Conservation (phyloP, 805 yeast species). For the Candida stauntonica region DNA sequence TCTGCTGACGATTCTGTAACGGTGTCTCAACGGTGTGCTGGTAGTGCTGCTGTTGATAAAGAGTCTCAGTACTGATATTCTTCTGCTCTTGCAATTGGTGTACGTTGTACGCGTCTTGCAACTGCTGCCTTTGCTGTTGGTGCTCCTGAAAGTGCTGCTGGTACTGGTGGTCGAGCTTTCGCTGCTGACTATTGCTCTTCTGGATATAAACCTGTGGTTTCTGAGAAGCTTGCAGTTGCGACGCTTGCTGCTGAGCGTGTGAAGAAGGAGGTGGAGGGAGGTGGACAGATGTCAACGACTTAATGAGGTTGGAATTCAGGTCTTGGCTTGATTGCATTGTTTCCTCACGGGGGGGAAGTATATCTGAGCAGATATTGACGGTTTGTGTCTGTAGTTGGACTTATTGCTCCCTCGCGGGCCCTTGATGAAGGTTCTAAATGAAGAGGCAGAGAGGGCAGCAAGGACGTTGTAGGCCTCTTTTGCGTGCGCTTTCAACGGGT, state of each 20-base stretch:
- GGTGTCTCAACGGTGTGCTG: slow-evolving; percentile 2
- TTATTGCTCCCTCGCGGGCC: not conserved
- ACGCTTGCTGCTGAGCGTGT: slow-evolving; percentile 1
- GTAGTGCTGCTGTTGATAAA: not conserved
- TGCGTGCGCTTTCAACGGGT: not conserved
- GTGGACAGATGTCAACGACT: slow-evolving; percentile 36
- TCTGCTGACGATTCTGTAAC: slow-evolving; percentile 1
- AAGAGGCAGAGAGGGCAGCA: not conserved
- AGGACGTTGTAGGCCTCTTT: not conserved
- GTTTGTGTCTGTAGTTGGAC: not conserved
- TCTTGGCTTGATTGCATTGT: slow-evolving; percentile 25
- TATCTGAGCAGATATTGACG: not conserved
- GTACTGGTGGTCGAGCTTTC: no score
- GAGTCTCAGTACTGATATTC: not conserved
- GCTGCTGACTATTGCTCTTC: no score
- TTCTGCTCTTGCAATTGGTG: not conserved
- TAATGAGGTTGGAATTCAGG: slow-evolving; percentile 31
- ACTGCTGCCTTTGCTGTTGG: not conserved
- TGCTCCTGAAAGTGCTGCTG: not conserved
- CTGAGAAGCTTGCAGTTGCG: not conserved
- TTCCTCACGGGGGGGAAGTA: not conserved
- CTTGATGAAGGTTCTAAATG: not conserved
- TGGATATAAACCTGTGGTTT: not conserved
- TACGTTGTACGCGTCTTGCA: not conserved
- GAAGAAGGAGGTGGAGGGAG: slow-evolving; percentile 38